Percentiles rank a stretch among this genome's conserved stretches.
Conservation (phyloP, 768 basidiomycete genomes). For the Fistulinella prunicolor region DNA sequence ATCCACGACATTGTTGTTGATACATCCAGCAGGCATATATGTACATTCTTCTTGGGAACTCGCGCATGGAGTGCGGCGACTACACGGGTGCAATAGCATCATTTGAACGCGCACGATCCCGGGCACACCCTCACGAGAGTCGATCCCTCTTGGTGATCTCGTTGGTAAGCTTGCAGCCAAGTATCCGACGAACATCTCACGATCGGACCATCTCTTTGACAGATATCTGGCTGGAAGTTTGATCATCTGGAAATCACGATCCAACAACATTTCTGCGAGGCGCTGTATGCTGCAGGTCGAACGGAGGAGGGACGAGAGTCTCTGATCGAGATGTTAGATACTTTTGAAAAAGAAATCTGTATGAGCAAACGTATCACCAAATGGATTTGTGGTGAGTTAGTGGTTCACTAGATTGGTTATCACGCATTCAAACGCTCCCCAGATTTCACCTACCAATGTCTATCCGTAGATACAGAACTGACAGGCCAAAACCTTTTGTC, state of each 20-base stretch:
- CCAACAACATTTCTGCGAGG: constrained; percentile 4
- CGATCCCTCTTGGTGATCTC: not conserved
- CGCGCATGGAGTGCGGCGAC: not conserved
- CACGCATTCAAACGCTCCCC: not conserved
- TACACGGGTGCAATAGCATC: not conserved
- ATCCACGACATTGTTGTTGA: not conserved
- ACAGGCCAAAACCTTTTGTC: not conserved
- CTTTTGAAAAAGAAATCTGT: not conserved
- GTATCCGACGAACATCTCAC: no score
- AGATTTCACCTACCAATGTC: not conserved
- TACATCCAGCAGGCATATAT: constrained; percentile 6
- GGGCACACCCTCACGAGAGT: no score
- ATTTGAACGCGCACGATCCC: not conserved
- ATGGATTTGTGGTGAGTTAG: not conserved
- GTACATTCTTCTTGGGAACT: constrained; percentile 5
- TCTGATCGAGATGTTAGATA: not conserved
- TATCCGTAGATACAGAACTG: not conserved
- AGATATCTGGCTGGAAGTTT: constrained; percentile 12
- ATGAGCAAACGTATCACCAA: not conserved
- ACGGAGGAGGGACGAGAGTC: not conserved
- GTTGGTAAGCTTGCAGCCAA: not conserved
- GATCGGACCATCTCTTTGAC: not conserved
- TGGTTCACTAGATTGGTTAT: no score
- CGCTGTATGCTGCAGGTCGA: not conserved
- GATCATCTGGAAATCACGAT: not conserved